Evolutionary conservation across 768 basidiomycete species (phyloP), one percentile per base, ranked within the genome.

Genomic region (Grammothele lineata): DNA sequence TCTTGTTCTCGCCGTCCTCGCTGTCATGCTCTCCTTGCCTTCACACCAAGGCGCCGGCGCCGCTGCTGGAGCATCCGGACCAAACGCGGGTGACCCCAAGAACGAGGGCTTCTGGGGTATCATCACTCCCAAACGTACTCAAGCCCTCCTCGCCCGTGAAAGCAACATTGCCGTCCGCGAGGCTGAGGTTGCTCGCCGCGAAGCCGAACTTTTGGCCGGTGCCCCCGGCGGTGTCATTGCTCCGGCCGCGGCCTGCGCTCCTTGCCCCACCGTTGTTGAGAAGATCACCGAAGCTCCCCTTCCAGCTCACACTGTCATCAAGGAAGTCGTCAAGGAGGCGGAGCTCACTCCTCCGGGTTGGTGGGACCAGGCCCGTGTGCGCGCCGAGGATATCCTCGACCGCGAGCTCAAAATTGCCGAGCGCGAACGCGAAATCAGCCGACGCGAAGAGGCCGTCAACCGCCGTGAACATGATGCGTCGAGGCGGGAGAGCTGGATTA

Each of bases 11-110:
- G 90, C 89, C 27, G 88, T 91, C 19, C 76, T 92, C n/a, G 89
- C 90, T 4, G 82, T 92, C 58, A 91, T 92, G 88, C 80, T 92
- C 21, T 90, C 90, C 3, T 74, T 92, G 4, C 90, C 90, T 1
- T 80, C 82, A 0, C 40, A 43, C 14, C 69, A 69, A 37, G 54
- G 67, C n/a, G 48, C 68, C 17, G 54, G 62, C 0, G 25, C 71
- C 0, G 43, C 47, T 4, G 51, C 48, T 14, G 47, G 32, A 26
- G 44, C 48, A 2, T 64, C 70, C 0, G 70, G 71, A 1, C 61
- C 75, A 12, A 60, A 43, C 19, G 32, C 70, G 11, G n/a, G n/a
- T n/a, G n/a, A n/a, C n/a, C n/a, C n/a, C n/a, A 57, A 51, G n/a
- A 57, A 62, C 21, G 69, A 73, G 9, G 83, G 85, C 17, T 74